Base-by-base conservation (phyloP, 306 rosid genomes). In the Adenanthera pavonina region DNA sequence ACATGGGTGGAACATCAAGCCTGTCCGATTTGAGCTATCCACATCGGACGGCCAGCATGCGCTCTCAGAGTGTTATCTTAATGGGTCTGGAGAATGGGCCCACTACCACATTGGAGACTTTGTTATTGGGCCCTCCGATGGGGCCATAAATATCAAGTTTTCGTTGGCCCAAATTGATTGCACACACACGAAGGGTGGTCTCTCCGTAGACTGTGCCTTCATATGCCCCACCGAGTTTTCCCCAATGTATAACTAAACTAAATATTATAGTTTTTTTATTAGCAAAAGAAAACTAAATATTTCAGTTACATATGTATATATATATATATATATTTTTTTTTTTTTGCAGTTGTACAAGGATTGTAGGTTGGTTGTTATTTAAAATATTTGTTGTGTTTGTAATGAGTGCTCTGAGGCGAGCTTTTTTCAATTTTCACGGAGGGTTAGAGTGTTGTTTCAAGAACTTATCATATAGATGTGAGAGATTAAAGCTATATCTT, bases 151-250 rank as follows among this genome's bases (percentile, higher is more conserved):
- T 25, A 81, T 90, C 5, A 93, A 88, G 17, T 90, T 95, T 82
- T 95, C 95, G 0, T 83, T 93, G 99, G 83, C 86, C 85, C 97
- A 93, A 80, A 92, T 95, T 66, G 99, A 95, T 80, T 95, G 99
- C 72, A 93, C 97, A 0, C 99, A 95, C 85, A 87, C 89, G 70
- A 95, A 95, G 84, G 99, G 95, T 70, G 97, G 97, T n/a, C 90
- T 95, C 9, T 89, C 89, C 82, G 84, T 95, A 0, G 99, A 95
- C 59, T 91, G 89, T 36, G 93, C 88, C 38, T 75, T 87, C 36
- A 86, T 93, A 66, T 86, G 74, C 54, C 99, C 98, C 19, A 56
- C 11, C 7, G 34, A 56, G 34, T 56, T 56, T 19, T 6, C 11
- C 20, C 51, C 3, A 59, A 3, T 15, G 65, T 15, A 25, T 25